phyloP scores from a whole-genome alignment of 106 monocot genomes.

The Vanilla planifolia region DNA sequence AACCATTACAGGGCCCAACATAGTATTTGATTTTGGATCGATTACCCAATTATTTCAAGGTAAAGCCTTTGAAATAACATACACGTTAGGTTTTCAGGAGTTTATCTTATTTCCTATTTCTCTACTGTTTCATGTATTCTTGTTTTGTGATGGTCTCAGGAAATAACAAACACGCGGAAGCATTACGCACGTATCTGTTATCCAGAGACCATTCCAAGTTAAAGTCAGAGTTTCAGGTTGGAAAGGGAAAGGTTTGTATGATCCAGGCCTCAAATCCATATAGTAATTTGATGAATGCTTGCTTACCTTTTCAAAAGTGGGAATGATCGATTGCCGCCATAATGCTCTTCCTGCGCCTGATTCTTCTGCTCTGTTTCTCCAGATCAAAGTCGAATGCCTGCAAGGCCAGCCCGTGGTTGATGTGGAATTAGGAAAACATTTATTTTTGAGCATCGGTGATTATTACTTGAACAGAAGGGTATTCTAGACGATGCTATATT shows the following conservation, averaged over 20 bases:
- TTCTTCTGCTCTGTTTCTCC: slow-evolving; percentile 15
- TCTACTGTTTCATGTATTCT: not conserved
- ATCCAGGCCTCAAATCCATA: not conserved
- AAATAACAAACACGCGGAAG: slow-evolving; percentile 47
- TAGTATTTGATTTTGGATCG: slow-evolving; percentile 32
- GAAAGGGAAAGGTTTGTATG: slow-evolving; percentile 70
- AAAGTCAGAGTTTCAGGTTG: slow-evolving; percentile 64
- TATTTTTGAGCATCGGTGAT: slow-evolving; percentile 72
- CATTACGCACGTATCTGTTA: slow-evolving; percentile 47
- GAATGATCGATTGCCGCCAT: too few species aligned
- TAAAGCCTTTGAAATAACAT: too few species aligned
- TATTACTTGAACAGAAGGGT: slow-evolving; percentile 26
- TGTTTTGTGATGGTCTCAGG: slow-evolving; percentile 26
- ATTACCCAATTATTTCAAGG: slow-evolving; percentile 44
- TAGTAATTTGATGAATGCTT: not conserved
- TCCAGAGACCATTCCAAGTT: slow-evolving; percentile 66
- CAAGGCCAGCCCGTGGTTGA: slow-evolving; percentile 45
- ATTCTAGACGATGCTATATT: slow-evolving; percentile 1
- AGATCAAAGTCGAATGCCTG: slow-evolving; percentile 72
- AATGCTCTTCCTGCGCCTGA: too few species aligned
- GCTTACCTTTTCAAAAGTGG: too few species aligned
- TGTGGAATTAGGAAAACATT: slow-evolving; percentile 52
- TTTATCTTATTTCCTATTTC: not conserved
- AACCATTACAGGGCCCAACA: slow-evolving; percentile 46
- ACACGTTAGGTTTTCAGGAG: too few species aligned